Conservation (phyloP, 2,329 filamentous ascomycete species). For the Keithomyces neogunnii region DNA sequence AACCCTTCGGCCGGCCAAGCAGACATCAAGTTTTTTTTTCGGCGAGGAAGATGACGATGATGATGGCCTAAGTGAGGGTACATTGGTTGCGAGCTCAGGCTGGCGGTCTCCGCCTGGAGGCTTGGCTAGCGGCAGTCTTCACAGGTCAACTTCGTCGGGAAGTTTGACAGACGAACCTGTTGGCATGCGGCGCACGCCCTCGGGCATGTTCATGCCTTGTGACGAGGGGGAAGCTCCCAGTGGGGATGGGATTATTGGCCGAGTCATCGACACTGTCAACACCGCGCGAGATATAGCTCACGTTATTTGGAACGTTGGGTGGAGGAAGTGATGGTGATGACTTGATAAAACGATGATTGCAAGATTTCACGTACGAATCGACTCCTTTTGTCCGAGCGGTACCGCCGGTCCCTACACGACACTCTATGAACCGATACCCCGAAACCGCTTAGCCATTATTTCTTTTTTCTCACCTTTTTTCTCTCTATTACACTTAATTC, state of each 20-base stretch:
- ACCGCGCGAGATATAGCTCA: conserved; percentile 63
- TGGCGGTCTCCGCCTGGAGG: conserved; percentile 23
- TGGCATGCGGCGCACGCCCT: conserved; percentile 69
- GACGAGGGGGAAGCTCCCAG: conserved; percentile 60
- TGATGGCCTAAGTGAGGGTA: conserved; percentile 36
- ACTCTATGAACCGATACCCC: neutral
- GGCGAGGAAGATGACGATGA: conserved; percentile 53
- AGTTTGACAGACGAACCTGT: conserved; percentile 42
- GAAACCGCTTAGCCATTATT: neutral
- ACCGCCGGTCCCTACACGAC: neutral
- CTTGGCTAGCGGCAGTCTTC: conserved; percentile 23
- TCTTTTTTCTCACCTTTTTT: neutral
- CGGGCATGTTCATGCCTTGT: conserved; percentile 87
- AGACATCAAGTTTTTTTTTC: conserved; percentile 55
- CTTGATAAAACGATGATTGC: neutral
- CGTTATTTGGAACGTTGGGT: conserved; percentile 64
- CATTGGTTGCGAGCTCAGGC: conserved; percentile 19
- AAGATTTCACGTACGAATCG: neutral
- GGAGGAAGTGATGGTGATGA: conserved; percentile 41
- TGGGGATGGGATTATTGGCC: conserved; percentile 61
- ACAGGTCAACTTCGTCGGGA: conserved; percentile 38
- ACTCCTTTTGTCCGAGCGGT: no score
- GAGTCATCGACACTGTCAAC: conserved; percentile 73
- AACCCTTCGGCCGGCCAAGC: conserved; percentile 63
- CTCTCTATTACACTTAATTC: neutral